A percentile compares a stretch with the other conserved stretches of the same genome.
phyloP scores from a whole-genome alignment of 441 rosid genomes.

The Pelargonium citronellum region DNA sequence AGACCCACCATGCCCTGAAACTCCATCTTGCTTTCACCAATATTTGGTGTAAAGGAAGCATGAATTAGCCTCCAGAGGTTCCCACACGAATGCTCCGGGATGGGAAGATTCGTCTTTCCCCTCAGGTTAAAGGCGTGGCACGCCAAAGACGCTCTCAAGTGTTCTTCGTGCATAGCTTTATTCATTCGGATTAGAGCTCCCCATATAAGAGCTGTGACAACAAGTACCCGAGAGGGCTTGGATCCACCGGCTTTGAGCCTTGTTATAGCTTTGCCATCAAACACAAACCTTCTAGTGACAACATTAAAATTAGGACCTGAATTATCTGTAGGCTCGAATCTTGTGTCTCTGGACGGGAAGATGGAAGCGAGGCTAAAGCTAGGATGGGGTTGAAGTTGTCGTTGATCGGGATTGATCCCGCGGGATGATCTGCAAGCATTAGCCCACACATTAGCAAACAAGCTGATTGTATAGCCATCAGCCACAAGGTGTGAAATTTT shows the following conservation, averaged over 20 bases:
- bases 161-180: not conserved
- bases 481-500: slow-evolving; percentile 26
- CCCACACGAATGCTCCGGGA: slow-evolving; percentile 19
- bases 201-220: slow-evolving; percentile 10
- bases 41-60: not conserved
- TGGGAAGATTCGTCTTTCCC: slow-evolving; percentile 17
- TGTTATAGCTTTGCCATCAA: slow-evolving; percentile 9
- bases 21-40: not conserved
- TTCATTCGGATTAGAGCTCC: slow-evolving; percentile 15
- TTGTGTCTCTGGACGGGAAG: slow-evolving; percentile 18
- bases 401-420: not conserved
- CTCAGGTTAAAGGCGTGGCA: slow-evolving; percentile 20
- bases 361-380: slow-evolving; percentile 17
- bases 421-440: not conserved
- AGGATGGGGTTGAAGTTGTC: not conserved
- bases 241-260: slow-evolving; percentile 9
- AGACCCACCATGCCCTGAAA: slow-evolving; percentile 8
- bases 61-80: slow-evolving; percentile 20
- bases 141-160: slow-evolving; percentile 15
- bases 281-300: slow-evolving; percentile 10
- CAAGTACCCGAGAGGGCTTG: slow-evolving; percentile 17
- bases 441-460: slow-evolving; percentile 28
- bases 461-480: slow-evolving; percentile 19
- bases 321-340: too few species aligned
- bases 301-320: not conserved